phyloP scores from a whole-genome alignment of 495 filamentous ascomycete species.

The Daldinia caldariorum region DNA sequence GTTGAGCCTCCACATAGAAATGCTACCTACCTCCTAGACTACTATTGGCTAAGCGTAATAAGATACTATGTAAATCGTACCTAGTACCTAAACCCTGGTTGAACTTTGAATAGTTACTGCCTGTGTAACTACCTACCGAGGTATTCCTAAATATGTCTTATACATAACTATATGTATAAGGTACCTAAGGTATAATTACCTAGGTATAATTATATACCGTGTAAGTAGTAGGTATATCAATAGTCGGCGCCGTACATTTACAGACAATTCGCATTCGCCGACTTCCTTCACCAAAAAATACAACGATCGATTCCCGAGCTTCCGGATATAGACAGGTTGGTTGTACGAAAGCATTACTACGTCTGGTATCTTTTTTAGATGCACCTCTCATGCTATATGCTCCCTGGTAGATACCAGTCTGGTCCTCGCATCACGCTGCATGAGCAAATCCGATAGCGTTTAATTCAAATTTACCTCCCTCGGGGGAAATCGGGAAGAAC shows the following conservation, averaged over 20 bases:
- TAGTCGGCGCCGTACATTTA: conserved; percentile 17
- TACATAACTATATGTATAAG: too few species aligned
- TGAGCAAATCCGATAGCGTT: conserved; percentile 18
- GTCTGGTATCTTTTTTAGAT: conserved; percentile 8
- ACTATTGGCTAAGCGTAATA: conserved; percentile 24
- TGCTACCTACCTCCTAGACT: background rate
- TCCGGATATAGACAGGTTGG: conserved; percentile 35
- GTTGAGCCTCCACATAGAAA: conserved; percentile 42
- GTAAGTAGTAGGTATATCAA: background rate
- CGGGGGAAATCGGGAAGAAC: conserved; percentile 4
- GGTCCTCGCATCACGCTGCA: conserved; percentile 26
- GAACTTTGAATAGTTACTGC: conserved; percentile 26
- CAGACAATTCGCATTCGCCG: conserved; percentile 14
- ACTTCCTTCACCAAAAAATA: conserved; percentile 6
- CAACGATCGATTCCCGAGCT: conserved; percentile 31
- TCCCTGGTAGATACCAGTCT: background rate
- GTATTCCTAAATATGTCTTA: too few species aligned
- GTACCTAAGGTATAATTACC: background rate
- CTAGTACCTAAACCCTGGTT: conserved; percentile 12
- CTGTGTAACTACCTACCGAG: background rate
- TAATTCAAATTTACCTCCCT: conserved; percentile 10
- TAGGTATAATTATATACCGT: background rate
- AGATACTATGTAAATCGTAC: too few species aligned
- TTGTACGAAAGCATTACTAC: conserved; percentile 30
- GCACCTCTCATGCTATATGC: background rate